Evolutionary conservation across 257 asterid genomes (phyloP).

Genomic region (Salvia rosmarinus): DNA sequence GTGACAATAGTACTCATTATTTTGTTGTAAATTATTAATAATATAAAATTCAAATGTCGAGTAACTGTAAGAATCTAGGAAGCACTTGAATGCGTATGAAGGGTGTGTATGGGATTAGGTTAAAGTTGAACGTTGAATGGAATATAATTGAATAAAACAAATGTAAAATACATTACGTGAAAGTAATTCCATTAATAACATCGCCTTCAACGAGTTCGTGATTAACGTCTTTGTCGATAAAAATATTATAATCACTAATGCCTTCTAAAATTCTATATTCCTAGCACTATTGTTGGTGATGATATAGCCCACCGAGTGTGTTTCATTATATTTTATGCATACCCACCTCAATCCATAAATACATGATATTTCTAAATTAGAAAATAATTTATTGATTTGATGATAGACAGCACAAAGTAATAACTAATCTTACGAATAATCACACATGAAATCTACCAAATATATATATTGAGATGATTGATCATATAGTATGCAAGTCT

Average conservation of each 20-base stretch:
- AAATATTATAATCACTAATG: background rate
- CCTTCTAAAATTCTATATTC: background rate
- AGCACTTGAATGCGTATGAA: background rate
- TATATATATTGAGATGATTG: too few species aligned
- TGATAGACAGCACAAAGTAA: too few species aligned
- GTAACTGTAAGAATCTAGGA: background rate
- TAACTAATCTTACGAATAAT: too few species aligned
- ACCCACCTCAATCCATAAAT: background rate
- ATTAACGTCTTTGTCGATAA: background rate
- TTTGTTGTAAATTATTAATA: too few species aligned
- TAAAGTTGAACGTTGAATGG: constrained; percentile 12
- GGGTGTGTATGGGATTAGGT: background rate
- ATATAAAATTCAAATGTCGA: too few species aligned
- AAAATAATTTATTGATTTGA: too few species aligned
- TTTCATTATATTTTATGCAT: background rate
- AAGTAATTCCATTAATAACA: constrained; percentile 21
- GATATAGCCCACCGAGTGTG: background rate
- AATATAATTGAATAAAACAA: background rate
- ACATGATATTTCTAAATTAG: too few species aligned
- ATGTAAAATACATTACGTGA: constrained; percentile 1
- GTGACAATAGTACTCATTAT: too few species aligned
- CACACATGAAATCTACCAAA: too few species aligned
- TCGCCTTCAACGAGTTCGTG: background rate
- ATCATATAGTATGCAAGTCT: too few species aligned
- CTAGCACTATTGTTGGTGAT: background rate